Base-by-base conservation (phyloP, 306 rosid species). In the Corylus americana region DNA sequence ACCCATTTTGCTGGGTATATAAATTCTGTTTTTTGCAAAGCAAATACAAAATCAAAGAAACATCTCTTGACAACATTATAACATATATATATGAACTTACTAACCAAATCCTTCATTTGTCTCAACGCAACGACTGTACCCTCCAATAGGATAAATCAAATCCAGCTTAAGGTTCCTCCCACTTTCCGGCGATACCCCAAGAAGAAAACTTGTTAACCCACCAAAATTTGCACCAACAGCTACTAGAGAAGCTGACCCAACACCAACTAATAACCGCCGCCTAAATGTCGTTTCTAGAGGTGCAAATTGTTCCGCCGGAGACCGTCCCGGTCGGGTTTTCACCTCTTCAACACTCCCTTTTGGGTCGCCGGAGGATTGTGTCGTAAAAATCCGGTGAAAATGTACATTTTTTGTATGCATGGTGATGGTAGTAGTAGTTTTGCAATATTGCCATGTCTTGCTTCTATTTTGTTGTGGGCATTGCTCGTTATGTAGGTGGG, bases 1-100 rank as follows among this genome's bases (percentile, higher is more conserved):
- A 93, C 97, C 99, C 98, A 95, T 64, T 78, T 87, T 55, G 86
- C 89, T 39, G 99, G 99, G 84, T 93, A 95, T 88, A 95, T 87
- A 58, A 95, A 93, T 77, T 92, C 96, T 93, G 89, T 77, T 0
- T 14, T 70, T 72, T 71, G 51, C 77, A 74, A 49, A 31, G 35
- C 49, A 39, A 61, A 16, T 42, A 7, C 13, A 25, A 20, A 68
- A 70, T 57, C 11, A 42, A n/a, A 13, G 37, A 5, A 64, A 22
- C 70, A 35, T 64, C 70, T 39, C 44, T 17, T 42, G 8, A 18
- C 14, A 42, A 68, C 72, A 39, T 68, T 39, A 35, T 31, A 14
- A 12, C 4, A 62, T 7, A 2, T 31, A 16, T 1, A 51, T 5
- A 17, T n/a, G 17, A 50, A 29, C 12, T 29, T 22, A 88, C 90